Evolutionary conservation across 2,329 filamentous ascomycete genomes (phyloP).

Genomic region (Diaporthe helianthi): DNA sequence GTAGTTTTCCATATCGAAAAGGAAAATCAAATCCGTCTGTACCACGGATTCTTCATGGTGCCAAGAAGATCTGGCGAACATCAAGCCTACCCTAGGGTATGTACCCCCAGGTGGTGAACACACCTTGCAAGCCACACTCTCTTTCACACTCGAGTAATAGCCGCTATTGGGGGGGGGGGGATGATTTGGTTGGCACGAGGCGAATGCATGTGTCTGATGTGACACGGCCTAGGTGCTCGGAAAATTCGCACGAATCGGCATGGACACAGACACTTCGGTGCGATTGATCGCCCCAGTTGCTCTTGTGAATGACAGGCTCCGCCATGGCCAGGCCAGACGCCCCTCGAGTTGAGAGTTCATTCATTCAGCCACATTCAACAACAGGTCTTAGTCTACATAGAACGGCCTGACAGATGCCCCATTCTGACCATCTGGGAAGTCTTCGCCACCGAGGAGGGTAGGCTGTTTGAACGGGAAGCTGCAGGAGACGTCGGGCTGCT

Average conservation of each 20-base stretch:
- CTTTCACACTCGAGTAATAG: not conserved
- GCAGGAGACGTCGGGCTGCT: not conserved
- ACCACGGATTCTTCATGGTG: not conserved
- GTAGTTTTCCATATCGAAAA: not conserved
- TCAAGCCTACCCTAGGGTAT: not conserved
- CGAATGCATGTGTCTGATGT: not conserved
- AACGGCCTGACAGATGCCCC: conserved; percentile 3
- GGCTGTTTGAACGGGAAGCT: not conserved
- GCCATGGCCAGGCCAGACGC: not conserved
- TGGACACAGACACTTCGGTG: not conserved
- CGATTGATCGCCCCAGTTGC: not conserved
- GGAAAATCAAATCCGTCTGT: not conserved
- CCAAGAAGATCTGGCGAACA: not conserved
- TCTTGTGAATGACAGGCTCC: not conserved
- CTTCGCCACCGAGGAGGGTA: conserved; percentile 1
- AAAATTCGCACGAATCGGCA: not conserved
- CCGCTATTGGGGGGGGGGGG: not conserved
- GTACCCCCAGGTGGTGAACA: not conserved
- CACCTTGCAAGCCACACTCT: conserved; percentile 5
- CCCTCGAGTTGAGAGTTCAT: not conserved
- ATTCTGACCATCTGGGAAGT: conserved; percentile 1
- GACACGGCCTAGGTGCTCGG: not conserved
- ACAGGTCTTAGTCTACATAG: conserved; percentile 4
- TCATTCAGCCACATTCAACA: not conserved
- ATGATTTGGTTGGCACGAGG: conserved; percentile 8